phyloP scores from a whole-genome alignment of 2,329 filamentous ascomycete genomes.

The Phoma sp. region DNA sequence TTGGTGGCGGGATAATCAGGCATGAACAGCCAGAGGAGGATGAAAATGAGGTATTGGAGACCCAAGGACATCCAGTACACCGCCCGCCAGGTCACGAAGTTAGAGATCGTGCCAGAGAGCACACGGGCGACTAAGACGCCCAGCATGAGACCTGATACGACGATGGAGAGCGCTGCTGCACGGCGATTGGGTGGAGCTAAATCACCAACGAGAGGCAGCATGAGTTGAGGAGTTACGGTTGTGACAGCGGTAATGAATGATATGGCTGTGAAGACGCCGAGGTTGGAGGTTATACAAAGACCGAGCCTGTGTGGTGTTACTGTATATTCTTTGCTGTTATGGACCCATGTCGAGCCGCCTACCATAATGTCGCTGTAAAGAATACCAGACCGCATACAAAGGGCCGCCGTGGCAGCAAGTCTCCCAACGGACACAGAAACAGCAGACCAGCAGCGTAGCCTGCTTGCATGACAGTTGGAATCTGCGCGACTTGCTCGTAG shows the following conservation, averaged over 20 bases:
- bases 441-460: constrained; percentile 78
- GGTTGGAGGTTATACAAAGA: constrained; percentile 70
- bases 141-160: constrained; percentile 75
- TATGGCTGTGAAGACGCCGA: constrained; percentile 69
- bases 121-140: constrained; percentile 78
- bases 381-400: constrained; percentile 72
- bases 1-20: constrained; percentile 82
- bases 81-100: constrained; percentile 75
- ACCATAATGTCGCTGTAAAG: constrained; percentile 71
- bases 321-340: neutral
- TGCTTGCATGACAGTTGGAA: constrained; percentile 79
- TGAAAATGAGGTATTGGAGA: constrained; percentile 70
- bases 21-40: constrained; percentile 73
- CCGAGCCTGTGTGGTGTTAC: constrained; percentile 55
- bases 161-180: constrained; percentile 73
- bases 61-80: constrained; percentile 81
- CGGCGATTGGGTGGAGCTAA: constrained; percentile 73
- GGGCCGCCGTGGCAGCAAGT: constrained; percentile 68
- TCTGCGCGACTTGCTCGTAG: constrained; percentile 69
- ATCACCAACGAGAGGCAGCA: constrained; percentile 82
- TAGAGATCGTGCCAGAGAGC: constrained; percentile 74
- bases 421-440: constrained; percentile 77
- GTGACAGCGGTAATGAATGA: constrained; percentile 78
- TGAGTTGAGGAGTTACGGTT: constrained; percentile 75
- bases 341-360: constrained; percentile 32